Conservation (phyloP, 345 rosid genomes). For the Ceriops decandra region DNA sequence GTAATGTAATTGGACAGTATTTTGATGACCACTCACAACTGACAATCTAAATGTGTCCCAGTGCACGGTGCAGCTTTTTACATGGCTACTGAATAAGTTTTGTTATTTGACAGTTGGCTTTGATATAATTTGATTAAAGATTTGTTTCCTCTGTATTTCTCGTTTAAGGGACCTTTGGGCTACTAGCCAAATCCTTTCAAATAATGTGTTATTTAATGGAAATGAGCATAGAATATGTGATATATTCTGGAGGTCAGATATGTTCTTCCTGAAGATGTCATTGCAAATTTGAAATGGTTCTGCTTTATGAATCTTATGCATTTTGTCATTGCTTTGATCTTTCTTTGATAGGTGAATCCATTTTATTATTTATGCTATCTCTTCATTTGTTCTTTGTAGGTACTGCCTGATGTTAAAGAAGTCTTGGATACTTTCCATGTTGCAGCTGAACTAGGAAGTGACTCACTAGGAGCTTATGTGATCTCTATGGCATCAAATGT, state of each 20-base stretch:
- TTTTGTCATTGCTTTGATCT: background rate
- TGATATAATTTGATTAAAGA: no score
- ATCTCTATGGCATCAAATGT: slow-evolving; percentile 99
- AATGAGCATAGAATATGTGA: no score
- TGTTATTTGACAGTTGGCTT: no score
- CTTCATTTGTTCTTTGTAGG: slow-evolving; percentile 39
- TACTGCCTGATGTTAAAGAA: slow-evolving; percentile 76
- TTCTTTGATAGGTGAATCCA: background rate
- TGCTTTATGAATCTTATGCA: background rate
- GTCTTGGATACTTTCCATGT: slow-evolving; percentile 83
- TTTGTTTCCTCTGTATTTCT: no score
- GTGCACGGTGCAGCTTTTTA: no score
- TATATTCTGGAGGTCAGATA: no score
- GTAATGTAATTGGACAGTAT: slow-evolving; percentile 34
- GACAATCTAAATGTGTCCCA: no score
- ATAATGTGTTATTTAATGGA: no score
- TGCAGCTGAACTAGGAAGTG: slow-evolving; percentile 92
- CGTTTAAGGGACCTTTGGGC: no score
- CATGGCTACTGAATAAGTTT: no score
- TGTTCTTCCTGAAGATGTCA: no score
- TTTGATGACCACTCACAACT: background rate
- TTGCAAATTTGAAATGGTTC: background rate
- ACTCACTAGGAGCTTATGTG: slow-evolving; percentile 95
- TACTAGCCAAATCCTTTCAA: no score
- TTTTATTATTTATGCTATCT: background rate